Evolutionary conservation across 2,329 filamentous ascomycete genomes (phyloP).

Genomic region (Knoxdaviesia proteae): DNA sequence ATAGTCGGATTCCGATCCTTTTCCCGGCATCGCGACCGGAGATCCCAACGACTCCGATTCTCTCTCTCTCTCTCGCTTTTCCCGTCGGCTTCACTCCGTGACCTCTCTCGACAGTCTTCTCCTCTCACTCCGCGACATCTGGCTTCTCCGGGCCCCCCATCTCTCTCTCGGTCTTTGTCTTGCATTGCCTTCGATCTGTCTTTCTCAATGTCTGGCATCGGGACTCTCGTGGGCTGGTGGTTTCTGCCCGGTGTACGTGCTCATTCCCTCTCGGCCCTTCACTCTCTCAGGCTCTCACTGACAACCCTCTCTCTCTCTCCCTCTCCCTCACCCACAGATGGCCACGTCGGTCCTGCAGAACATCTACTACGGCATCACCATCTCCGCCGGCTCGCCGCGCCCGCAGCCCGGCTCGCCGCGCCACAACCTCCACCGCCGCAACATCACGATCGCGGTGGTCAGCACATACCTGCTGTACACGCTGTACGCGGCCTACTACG

Average conservation of each 20-base stretch:
- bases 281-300: not conserved
- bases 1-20: no score
- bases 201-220: no score
- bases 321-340: slow-evolving; percentile 27
- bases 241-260: slow-evolving; percentile 24
- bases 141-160: no score
- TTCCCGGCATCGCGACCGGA: no score
- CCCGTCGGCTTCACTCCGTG: no score
- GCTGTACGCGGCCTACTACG: slow-evolving; percentile 76
- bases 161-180: no score
- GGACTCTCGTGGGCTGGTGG: slow-evolving; percentile 21
- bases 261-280: slow-evolving; percentile 1
- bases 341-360: slow-evolving; percentile 58
- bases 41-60: no score
- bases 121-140: no score
- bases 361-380: slow-evolving; percentile 70
- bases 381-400: slow-evolving; percentile 71
- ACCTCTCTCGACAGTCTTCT: no score
- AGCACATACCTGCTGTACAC: slow-evolving; percentile 74
- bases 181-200: no score
- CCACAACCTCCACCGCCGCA: slow-evolving; percentile 53
- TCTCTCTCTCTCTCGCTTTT: no score
- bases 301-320: slow-evolving; percentile 4
- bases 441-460: slow-evolving; percentile 69
- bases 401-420: slow-evolving; percentile 49